Conservation (phyloP, 805 yeast species). For the Lipomyces japonicus region DNA sequence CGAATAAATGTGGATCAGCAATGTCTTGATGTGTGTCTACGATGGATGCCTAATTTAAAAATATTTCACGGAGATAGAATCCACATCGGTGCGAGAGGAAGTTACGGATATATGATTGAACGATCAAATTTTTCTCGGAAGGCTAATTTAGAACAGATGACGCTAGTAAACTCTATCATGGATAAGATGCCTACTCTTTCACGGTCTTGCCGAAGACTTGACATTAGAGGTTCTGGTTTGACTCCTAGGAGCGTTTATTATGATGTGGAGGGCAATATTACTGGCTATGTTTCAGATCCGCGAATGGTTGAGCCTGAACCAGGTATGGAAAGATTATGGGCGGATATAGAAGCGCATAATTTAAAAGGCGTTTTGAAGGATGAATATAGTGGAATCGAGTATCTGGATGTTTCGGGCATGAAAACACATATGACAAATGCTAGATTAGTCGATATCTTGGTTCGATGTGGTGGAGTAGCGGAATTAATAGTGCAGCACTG, state of each 20-base stretch:
- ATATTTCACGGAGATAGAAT: slow-evolving; percentile 12
- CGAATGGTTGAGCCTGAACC: background rate
- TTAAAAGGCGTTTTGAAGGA: background rate
- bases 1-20: slow-evolving; percentile 19
- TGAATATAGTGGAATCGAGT: slow-evolving; percentile 9
- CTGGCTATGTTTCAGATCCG: slow-evolving; percentile 11
- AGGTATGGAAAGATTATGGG: background rate
- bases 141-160: slow-evolving; percentile 2
- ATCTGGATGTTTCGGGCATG: slow-evolving; percentile 14
- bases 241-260: slow-evolving; percentile 8
- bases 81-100: slow-evolving; percentile 18
- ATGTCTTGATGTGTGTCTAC: slow-evolving; percentile 13
- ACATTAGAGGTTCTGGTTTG: slow-evolving; percentile 5
- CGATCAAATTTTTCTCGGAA: slow-evolving; percentile 11
- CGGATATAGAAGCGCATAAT: background rate
- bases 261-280: slow-evolving; percentile 1
- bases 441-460: slow-evolving; percentile 4
- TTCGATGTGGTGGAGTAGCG: slow-evolving; percentile 7
- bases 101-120: slow-evolving; percentile 14
- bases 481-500: slow-evolving; percentile 4
- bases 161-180: slow-evolving; percentile 11
- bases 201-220: background rate
- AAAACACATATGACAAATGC: slow-evolving; percentile 6
- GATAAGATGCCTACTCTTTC: slow-evolving; percentile 17
- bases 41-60: slow-evolving; percentile 23